Conservation (phyloP, 495 filamentous ascomycete species). For the Aspergillus sclerotiicarbonarius region DNA sequence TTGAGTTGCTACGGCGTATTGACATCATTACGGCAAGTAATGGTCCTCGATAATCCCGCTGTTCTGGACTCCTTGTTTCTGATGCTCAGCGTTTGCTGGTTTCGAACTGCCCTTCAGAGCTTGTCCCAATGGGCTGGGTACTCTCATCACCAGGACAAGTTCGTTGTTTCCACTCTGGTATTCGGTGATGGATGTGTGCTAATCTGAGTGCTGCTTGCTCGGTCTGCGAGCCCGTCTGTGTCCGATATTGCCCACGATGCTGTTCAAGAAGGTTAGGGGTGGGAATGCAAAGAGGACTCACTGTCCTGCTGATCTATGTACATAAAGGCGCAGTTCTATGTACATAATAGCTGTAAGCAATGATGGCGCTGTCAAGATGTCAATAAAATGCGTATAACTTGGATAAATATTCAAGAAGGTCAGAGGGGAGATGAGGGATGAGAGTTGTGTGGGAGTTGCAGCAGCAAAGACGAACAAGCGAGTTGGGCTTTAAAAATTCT, state of each 20-base stretch:
- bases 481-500: neutral
- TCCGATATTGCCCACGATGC: no score
- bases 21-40: no score
- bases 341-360: no score
- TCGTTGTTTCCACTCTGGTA: neutral
- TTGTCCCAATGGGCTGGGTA: neutral
- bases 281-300: no score
- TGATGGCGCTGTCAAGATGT: no score
- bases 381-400: no score
- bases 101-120: neutral
- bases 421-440: neutral
- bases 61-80: neutral
- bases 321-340: no score
- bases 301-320: no score
- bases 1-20: no score
- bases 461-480: neutral
- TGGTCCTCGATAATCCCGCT: no score
- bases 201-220: neutral
- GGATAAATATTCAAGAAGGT: neutral
- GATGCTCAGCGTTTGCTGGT: neutral
- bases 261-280: no score
- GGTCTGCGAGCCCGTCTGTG: neutral
- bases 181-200: neutral
- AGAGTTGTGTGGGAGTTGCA: neutral
- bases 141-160: neutral